Percentiles rank a stretch among this genome's conserved stretches.
These are phyloP conservation scores for Bothia castanella DNA, from an alignment of 1,284 basidiomycete genomes.

Conservation along the genomic window DNA sequence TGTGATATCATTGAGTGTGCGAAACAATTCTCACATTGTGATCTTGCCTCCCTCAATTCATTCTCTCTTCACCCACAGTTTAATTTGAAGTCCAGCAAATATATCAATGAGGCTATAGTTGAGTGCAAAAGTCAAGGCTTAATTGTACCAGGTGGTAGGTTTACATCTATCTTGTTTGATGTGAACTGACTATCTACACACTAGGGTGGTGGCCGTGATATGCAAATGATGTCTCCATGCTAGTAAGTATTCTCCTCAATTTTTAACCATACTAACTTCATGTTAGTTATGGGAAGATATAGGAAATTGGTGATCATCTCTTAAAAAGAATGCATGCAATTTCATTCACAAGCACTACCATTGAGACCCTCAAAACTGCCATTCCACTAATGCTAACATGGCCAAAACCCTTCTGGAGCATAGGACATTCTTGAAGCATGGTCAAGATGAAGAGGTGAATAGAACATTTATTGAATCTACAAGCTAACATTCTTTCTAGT, in stretches of 20 bases:
- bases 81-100: not conserved
- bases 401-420: not conserved
- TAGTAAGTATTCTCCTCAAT: not conserved
- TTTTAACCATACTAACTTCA: not conserved
- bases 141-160: not conserved
- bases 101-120: not conserved
- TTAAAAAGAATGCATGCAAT: not conserved
- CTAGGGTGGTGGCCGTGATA: not conserved
- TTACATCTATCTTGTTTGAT: not conserved
- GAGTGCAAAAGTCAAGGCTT: not conserved
- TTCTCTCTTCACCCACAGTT: not conserved
- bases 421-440: not conserved
- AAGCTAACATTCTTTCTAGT: not conserved
- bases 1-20: not conserved
- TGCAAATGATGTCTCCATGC: not conserved
- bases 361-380: not conserved
- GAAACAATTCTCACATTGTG: not conserved
- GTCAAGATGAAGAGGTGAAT: not conserved
- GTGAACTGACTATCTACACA: not conserved
- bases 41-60: not conserved
- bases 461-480: too few relatives aligned
- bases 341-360: not conserved
- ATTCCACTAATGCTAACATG: not conserved
- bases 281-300: constrained; percentile 3
- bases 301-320: not conserved